Percentiles rank a stretch among this genome's conserved stretches.
Evolutionary conservation across 2,329 filamentous ascomycete species (phyloP).

Genomic region (Clarireedia sp.): DNA sequence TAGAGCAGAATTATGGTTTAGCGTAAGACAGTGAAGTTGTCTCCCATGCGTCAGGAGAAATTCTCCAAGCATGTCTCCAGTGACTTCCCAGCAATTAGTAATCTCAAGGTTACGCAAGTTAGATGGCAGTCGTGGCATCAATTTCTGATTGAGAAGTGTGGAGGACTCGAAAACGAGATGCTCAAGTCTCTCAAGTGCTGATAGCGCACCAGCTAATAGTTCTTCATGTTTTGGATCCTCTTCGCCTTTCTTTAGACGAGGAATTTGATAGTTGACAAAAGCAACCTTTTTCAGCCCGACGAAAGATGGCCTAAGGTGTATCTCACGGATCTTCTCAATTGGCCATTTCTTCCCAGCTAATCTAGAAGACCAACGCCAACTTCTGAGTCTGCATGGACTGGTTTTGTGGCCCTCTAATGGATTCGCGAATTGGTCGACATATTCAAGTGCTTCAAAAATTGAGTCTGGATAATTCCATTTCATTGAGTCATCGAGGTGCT

Average conservation of each 20-base stretch:
- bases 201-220: constrained; percentile 35
- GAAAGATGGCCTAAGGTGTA: constrained; percentile 53
- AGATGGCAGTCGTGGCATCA: constrained; percentile 62
- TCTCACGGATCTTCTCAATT: constrained; percentile 39
- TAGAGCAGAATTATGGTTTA: constrained; percentile 74
- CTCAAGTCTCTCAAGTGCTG: constrained; percentile 53
- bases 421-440: constrained; percentile 39
- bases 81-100: constrained; percentile 70
- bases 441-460: constrained; percentile 57
- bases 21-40: constrained; percentile 56
- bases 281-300: constrained; percentile 45
- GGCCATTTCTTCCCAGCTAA: constrained; percentile 38
- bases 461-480: constrained; percentile 63
- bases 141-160: constrained; percentile 57
- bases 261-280: constrained; percentile 57
- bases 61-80: constrained; percentile 52
- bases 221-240: constrained; percentile 33
- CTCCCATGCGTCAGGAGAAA: constrained; percentile 63
- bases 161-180: constrained; percentile 69
- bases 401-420: constrained; percentile 22
- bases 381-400: constrained; percentile 34
- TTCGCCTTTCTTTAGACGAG: constrained; percentile 33
- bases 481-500: constrained; percentile 45
- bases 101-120: constrained; percentile 62
- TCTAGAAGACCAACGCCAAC: constrained; percentile 56